Evolutionary conservation across 305 asterid genomes (phyloP), one percentile per base, ranked within the genome.

Genomic region (Solanum chacoense): DNA sequence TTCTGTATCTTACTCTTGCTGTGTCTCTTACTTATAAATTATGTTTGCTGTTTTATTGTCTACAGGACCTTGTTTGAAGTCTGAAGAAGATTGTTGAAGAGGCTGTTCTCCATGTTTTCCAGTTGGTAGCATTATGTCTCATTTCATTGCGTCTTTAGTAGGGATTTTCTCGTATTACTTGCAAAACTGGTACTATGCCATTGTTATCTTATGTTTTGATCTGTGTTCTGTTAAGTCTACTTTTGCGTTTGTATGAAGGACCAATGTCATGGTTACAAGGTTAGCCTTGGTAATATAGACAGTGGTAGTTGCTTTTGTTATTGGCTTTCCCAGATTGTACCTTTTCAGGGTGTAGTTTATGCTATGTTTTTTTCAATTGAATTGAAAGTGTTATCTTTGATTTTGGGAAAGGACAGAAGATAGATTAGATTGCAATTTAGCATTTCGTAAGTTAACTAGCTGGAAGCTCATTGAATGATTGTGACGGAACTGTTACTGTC

Each of bases 131-230:
- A 1, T 32, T 83, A 2, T 31, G 29, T 81, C 18, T 18, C 40
- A 29, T 83, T 31, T 31, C 13, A 11, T 50, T 11, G 38, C 0
- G 10, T 31, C 73, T 83, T 22, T 50, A 83, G 31, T 83, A 18
- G 72, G 31, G 29, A 31, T 81, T 50, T 4, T 50, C 28, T 50
- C 20, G 2, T 6, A 22, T 11, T 83, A 83, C 73, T 83, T 55
- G 87, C 87, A 83, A 50, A 83, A 50, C 73, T 83, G 87, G 35
- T 50, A 83, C 20, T 50, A 50, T 83, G 74, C 87, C 87, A 83
- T 31, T 42, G 13, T 55, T 50, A 3, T 83, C 31, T 20, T 45
- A 29, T 83, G 31, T 83, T 83, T 83, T 55, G 67, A 18, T 55
- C 31, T 31, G 22, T 0, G 7, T 20, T n/a, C 11, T 28, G 42